Conservation (phyloP, 805 yeast species). For the Starmerella ratchasimensis region DNA sequence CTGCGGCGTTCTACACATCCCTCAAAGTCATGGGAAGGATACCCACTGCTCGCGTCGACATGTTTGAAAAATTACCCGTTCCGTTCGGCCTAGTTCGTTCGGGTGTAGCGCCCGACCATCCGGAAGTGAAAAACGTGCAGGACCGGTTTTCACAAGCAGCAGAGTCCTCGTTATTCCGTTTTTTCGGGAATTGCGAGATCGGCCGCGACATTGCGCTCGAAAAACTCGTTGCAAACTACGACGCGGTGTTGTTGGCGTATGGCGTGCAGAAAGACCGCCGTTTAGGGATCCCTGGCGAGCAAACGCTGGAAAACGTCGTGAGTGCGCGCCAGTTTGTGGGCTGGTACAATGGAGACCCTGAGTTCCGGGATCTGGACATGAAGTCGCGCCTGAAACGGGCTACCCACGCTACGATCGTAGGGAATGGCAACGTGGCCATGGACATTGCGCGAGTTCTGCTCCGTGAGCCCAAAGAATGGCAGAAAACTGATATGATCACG, state of each 20-base stretch:
- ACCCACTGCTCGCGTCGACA: constrained; percentile 38
- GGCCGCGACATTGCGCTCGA: constrained; percentile 48
- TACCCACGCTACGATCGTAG: constrained; percentile 64
- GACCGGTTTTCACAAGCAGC: constrained; percentile 50
- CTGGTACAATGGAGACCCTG: constrained; percentile 92
- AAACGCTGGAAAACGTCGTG: constrained; percentile 43
- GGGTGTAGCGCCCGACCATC: constrained; percentile 99
- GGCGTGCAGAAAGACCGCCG: constrained; percentile 53
- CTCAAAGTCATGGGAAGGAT: constrained; percentile 48
- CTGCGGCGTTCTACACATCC: constrained; percentile 89
- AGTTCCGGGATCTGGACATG: constrained; percentile 35
- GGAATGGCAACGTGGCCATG: constrained; percentile 92
- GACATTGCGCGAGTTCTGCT: constrained; percentile 75
- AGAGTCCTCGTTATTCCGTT: constrained; percentile 33
- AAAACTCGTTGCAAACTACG: constrained; percentile 42
- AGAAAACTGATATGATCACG: constrained; percentile 56
- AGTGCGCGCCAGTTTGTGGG: constrained; percentile 80
- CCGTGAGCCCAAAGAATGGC: constrained; percentile 45
- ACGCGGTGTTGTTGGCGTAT: constrained; percentile 66
- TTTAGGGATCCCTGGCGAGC: constrained; percentile 45
- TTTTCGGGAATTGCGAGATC: constrained; percentile 57
- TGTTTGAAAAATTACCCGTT: constrained; percentile 73
- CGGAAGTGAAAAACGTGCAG: constrained; percentile 69
- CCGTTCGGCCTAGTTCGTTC: constrained; percentile 85
- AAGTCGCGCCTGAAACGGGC: constrained; percentile 39